Percentiles rank a stretch among this genome's conserved stretches.
These are phyloP conservation scores for Porcisia hertigi DNA, from an alignment of 208 protist genomes.

Conservation along the genomic window DNA sequence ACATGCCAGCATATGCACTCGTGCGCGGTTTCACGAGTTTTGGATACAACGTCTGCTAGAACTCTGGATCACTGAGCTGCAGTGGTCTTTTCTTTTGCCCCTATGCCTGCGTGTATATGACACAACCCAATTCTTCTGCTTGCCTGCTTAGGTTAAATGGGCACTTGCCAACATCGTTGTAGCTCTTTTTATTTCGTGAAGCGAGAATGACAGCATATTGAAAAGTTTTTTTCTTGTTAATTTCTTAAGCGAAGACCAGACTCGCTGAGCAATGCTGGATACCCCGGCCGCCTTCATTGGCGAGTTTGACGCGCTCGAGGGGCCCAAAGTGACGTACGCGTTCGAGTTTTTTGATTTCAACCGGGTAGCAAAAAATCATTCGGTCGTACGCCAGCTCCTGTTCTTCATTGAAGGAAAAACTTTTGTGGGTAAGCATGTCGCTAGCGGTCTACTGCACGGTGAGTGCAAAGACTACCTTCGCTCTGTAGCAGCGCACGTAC, in stretches of 20 bases:
- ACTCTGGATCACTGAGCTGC: background rate
- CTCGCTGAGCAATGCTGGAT: constrained; percentile 14
- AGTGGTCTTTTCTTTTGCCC: background rate
- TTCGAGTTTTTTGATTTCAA: constrained; percentile 71
- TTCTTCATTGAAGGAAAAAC: constrained; percentile 32
- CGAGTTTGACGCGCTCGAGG: constrained; percentile 80
- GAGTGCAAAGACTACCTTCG: constrained; percentile 53
- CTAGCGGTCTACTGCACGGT: constrained; percentile 50
- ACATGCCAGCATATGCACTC: background rate
- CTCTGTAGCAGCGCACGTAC: constrained; percentile 54
- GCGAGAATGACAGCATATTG: background rate
- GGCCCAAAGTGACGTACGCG: constrained; percentile 60
- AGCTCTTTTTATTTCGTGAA: constrained; percentile 6
- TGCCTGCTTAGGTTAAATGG: background rate
- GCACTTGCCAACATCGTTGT: background rate
- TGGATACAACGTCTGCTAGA: background rate
- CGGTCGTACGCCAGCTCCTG: constrained; percentile 19
- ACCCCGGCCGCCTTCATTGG: constrained; percentile 69
- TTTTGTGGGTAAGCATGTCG: constrained; percentile 35
- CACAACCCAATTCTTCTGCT: background rate
- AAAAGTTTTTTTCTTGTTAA: background rate
- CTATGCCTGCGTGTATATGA: background rate
- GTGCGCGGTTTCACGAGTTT: background rate
- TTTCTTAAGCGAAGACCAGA: background rate
- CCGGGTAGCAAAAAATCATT: constrained; percentile 4